phyloP scores from a whole-genome alignment of 192 early-diverging fungal species.

The Rhizophagus sp. region DNA sequence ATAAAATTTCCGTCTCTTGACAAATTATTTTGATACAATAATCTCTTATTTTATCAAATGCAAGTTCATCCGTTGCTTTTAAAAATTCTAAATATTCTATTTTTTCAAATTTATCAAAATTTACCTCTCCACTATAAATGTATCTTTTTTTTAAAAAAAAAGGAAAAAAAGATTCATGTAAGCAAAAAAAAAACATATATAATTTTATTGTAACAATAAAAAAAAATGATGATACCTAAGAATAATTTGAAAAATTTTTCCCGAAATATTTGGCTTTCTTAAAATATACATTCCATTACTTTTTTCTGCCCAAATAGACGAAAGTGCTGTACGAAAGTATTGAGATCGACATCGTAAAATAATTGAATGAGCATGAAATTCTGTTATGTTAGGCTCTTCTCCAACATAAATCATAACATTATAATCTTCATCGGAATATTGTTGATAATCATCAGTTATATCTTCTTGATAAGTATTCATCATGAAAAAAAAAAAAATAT shows the following conservation, averaged over 20 bases:
- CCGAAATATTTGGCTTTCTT: too few relatives aligned
- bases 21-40: background rate
- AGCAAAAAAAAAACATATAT: too few relatives aligned
- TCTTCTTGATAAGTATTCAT: too few relatives aligned
- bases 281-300: too few relatives aligned
- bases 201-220: too few relatives aligned
- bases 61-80: background rate
- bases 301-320: background rate
- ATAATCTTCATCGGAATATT: background rate
- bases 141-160: background rate
- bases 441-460: too few relatives aligned
- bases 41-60: background rate
- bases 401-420: conserved; percentile 5
- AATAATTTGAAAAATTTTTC: too few relatives aligned
- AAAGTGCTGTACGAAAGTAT: background rate
- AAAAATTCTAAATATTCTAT: background rate
- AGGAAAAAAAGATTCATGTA: too few relatives aligned
- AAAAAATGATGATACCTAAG: too few relatives aligned
- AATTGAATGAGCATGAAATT: background rate
- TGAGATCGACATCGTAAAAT: background rate
- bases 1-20: background rate
- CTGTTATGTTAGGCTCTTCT: background rate
- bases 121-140: background rate
- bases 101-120: background rate
- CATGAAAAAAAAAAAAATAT: too few relatives aligned